Base-by-base conservation (phyloP, 148 eudicot species). In the Rhododendron mucronatum region DNA sequence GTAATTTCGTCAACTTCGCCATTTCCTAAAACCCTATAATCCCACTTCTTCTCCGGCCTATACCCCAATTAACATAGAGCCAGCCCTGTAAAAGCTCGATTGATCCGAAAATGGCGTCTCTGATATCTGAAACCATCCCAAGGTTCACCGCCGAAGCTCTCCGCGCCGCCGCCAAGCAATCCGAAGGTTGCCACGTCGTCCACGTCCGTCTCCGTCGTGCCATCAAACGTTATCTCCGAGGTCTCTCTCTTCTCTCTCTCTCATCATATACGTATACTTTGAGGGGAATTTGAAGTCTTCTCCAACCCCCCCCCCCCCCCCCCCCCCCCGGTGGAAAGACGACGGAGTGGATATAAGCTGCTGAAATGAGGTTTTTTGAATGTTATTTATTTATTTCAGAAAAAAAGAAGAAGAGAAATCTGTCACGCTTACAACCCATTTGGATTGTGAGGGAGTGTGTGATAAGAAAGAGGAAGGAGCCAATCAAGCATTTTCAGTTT, bases 161-260 rank as follows among this genome's bases (percentile, higher is more conserved):
- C 48, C 90, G 90, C 16, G 87, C 93, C 53, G 99, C 96, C 30
- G 95, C 96, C 10, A 94, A 91, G 67, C 96, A 93, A 81, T 95
- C 98, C 11, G 48, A 88, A 39, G 85, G 91, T 45, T 94, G 97
- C 91, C 92, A 88, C 61, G 86, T 94, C 77, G 88, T 96, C 75
- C 96, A 97, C 65, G 78, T 89, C 57, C 95, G 96, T 20, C 97
- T 94, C 88, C 95, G 95, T n/a, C 87, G 93, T 55, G 96, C 97
- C 89, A 92, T 94, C 80, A 81, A 90, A 83, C 84, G 85, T 13
- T 94, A 86, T 80, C 88, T 94, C 81, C 89, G 86, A 92, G 97
- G 97, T 95, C 5, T 33, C 28, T 83, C 45, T 61, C 86, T 82
- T 61, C 86, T 82, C 75, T 50, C 57, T 74, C 84, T 75, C 75